Evolutionary conservation across 2,329 filamentous ascomycete genomes (phyloP).

Genomic region (Monilinia polystroma): DNA sequence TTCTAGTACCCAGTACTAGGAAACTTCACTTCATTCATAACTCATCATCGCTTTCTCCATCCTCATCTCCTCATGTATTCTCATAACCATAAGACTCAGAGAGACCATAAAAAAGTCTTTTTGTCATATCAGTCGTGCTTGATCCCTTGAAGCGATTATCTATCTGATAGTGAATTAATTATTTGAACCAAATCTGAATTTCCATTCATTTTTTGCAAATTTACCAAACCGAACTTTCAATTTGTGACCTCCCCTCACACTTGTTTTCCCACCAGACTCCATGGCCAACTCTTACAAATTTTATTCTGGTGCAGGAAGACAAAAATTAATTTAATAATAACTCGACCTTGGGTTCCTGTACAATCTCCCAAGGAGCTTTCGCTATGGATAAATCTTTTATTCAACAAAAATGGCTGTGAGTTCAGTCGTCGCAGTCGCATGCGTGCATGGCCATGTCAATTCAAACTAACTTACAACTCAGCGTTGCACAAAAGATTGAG

Average conservation of each 20-base stretch:
- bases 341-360: conserved; percentile 50
- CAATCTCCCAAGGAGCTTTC: conserved; percentile 11
- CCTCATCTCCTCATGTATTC: conserved; percentile 21
- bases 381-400: conserved; percentile 37
- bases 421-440: conserved; percentile 25
- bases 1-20: not conserved
- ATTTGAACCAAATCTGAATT: conserved; percentile 2
- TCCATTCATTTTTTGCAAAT: conserved; percentile 1
- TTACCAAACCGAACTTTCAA: conserved; percentile 8
- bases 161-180: conserved; percentile 13
- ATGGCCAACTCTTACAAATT: conserved; percentile 23
- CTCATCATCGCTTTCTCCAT: conserved; percentile 1
- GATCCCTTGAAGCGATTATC: conserved; percentile 17
- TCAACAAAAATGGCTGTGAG: conserved; percentile 54
- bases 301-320: conserved; percentile 20
- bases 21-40: conserved; percentile 12
- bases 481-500: conserved; percentile 48
- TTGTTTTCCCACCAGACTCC: conserved; percentile 22
- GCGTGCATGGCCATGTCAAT: conserved; percentile 7
- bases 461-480: conserved; percentile 32
- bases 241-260: conserved; percentile 18
- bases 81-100: conserved; percentile 19
- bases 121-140: conserved; percentile 23
- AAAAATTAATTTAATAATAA: conserved; percentile 52
- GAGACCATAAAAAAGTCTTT: conserved; percentile 20